These are phyloP conservation scores for Paecilomyces variotii DNA, from an alignment of 2,329 filamentous ascomycete species.

Conservation along the genomic window DNA sequence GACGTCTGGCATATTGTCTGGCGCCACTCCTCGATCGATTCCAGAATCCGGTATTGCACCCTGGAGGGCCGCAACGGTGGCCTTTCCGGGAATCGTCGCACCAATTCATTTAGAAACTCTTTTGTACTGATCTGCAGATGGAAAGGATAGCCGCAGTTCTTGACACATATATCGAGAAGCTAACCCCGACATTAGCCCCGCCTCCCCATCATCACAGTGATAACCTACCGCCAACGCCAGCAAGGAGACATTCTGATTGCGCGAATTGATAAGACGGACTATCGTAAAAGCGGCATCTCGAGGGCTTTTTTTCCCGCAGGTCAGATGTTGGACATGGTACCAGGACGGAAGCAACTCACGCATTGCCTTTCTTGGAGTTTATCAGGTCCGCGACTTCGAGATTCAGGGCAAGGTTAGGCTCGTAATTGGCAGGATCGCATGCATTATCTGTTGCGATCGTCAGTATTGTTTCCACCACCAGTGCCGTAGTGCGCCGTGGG, in stretches of 20 bases:
- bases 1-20: constrained; percentile 97
- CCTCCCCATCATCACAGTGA: constrained; percentile 7
- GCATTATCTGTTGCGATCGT: constrained; percentile 57
- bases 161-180: constrained; percentile 96
- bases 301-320: constrained; percentile 44
- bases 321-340: background rate
- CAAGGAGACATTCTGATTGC: constrained; percentile 90
- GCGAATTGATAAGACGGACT: constrained; percentile 90
- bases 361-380: constrained; percentile 93
- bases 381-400: constrained; percentile 95
- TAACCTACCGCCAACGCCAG: constrained; percentile 62
- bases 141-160: constrained; percentile 99
- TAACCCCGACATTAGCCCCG: constrained; percentile 25
- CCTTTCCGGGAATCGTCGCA: constrained; percentile 88
- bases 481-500: background rate
- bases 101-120: constrained; percentile 96
- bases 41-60: constrained; percentile 86
- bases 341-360: constrained; percentile 40
- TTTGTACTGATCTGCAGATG: constrained; percentile 98
- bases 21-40: constrained; percentile 97
- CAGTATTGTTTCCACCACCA: background rate
- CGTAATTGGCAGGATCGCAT: constrained; percentile 94
- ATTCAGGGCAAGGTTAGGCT: constrained; percentile 91
- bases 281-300: constrained; percentile 91
- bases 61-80: constrained; percentile 78